Percentiles rank a stretch among this genome's conserved stretches.
Conservation (phyloP, 2,329 filamentous ascomycete genomes). For the Ceratocystis cacaofunesta region DNA sequence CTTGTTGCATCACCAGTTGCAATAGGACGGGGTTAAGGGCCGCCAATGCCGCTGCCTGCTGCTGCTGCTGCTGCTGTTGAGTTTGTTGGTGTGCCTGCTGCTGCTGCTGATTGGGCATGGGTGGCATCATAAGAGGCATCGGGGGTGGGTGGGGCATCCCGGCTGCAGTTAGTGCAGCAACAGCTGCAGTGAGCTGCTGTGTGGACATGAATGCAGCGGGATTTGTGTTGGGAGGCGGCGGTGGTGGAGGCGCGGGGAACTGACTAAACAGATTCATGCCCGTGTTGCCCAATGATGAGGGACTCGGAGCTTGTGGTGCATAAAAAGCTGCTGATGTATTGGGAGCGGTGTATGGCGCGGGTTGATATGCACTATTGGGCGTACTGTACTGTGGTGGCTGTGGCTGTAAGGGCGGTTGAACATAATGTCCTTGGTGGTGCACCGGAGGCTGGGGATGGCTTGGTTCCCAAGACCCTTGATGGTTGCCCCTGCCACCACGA, state of each 20-base stretch:
- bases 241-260: constrained; percentile 7
- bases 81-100: constrained; percentile 24
- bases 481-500: constrained; percentile 23
- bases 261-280: background rate
- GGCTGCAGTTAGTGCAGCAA: background rate
- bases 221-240: constrained; percentile 11
- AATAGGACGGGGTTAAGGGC: constrained; percentile 12
- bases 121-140: background rate
- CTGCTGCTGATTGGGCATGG: constrained; percentile 20
- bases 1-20: constrained; percentile 7
- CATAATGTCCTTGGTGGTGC: background rate
- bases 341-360: background rate
- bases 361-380: background rate
- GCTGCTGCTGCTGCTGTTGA: constrained; percentile 16
- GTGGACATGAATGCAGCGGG: constrained; percentile 4
- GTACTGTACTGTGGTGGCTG: background rate
- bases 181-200: constrained; percentile 1
- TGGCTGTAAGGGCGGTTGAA: background rate
- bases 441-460: background rate
- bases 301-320: background rate
- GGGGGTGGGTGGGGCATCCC: background rate
- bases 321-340: background rate
- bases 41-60: constrained; percentile 2
- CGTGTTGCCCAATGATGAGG: background rate
- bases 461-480: constrained; percentile 4